Evolutionary conservation across 352 stramenopile genomes (phyloP), one percentile per base, ranked within the genome.

Genomic region (Globisporangium nagaii): DNA sequence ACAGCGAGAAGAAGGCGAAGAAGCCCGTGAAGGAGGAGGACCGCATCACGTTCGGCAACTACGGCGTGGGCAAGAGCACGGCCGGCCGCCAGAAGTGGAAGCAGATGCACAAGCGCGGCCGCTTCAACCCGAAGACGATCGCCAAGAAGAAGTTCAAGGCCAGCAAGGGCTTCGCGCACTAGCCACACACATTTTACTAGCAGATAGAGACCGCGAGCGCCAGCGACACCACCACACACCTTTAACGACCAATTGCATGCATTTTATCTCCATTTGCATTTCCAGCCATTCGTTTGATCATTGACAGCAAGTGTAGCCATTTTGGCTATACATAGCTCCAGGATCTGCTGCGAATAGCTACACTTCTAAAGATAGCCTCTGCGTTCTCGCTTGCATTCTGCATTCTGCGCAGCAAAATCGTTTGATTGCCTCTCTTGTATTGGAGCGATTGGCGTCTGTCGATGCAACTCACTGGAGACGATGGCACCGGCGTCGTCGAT

Each of bases 1-100:
- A 51, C 25, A 63, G 62, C 24, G 75, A 58, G 25, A 57, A 65
- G 27, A 62, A 65, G 8, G 62, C 45, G 24, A 71, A 73, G 49
- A 79, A 81, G 53, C 81, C 84, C 40, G 64, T 80, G 37, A 70
- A 64, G 40, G 69, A 68, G 30, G 83, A 96, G 43, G 80, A 95
- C 53, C 82, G 84, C 58, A 95, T 95, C 63, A 91, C 73, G 83
- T 83, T 96, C 79, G 77, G 90, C 65, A 81, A 92, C 60, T 86
- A 88, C 34, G 93, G 87, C 49, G 86, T 95, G 39, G 96, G 96
- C 34, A 93, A 96, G 73, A 97, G 88, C 58, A 89, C 91, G 55
- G 81, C 95, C 31, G 95, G 95, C 28, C 76, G 97, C 57, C 95
- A 97, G 80, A 85, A 94, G 56, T 99, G 97, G 96, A 95, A 95